Base-by-base conservation (phyloP, 352 stramenopile genomes). In the Proteromonas lacertae region DNA sequence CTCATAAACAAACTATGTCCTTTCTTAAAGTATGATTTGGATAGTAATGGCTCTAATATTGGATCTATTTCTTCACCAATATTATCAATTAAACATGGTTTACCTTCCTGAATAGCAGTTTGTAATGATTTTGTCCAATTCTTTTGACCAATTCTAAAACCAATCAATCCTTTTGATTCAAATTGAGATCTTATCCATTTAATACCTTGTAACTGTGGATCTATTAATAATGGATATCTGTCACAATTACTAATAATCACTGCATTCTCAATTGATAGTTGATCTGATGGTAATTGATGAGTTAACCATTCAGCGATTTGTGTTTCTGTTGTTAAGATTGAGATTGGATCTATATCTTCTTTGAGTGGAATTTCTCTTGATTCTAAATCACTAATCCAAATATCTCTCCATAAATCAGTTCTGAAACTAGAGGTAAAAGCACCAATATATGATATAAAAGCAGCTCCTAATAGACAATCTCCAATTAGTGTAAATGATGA, bases 61-160 rank as follows among this genome's bases (percentile, higher is more conserved):
- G 76, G 72, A 38, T 92, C 76, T 18, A 92, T 76, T 10, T 89
- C 70, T 53, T 92, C 69, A 47, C 90, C 75, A 0, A 86, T 56
- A 17, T 59, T 52, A n/a, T 69, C 55, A 2, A 83, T 45, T 21
- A 83, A 50, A 8, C 82, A 51, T 12, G 60, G 59, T 41, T 74
- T 69, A 22, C 70, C 69, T 46, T 83, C 67, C 44, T 53, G 66
- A 23, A 83, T 65, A 32, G 57, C 68, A 36, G 58, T 68, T 46
- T 86, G 67, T 4, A 83, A 40, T 33, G 76, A 42, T 16, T 83
- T 67, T 25, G 56, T 52, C 0, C 83, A 53, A 39, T 70, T 73
- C 0, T 52, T 44, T 20, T 59, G 66, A 4, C 39, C 48, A 4
- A 74, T 53, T 1, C 65, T 65, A 30, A 61, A 60, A 9, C 46